phyloP scores from a whole-genome alignment of 2,329 filamentous ascomycete genomes.

The Pyrenophora teres region DNA sequence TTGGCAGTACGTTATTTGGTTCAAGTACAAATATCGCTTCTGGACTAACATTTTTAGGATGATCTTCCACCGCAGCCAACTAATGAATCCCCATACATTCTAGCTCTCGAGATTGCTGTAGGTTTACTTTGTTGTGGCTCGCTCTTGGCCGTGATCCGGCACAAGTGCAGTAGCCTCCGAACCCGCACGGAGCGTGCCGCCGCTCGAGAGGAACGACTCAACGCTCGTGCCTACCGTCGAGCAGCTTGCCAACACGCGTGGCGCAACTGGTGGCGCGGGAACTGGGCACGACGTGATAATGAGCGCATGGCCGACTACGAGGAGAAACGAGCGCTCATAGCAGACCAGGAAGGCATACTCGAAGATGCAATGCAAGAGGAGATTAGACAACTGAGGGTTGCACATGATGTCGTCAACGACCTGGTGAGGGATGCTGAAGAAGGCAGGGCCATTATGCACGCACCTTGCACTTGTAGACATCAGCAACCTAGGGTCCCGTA shows the following conservation, averaged over 20 bases:
- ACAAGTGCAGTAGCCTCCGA: slow-evolving; percentile 56
- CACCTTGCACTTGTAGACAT: slow-evolving; percentile 27
- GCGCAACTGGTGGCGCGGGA: slow-evolving; percentile 56
- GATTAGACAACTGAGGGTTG: slow-evolving; percentile 57
- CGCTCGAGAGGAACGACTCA: slow-evolving; percentile 59
- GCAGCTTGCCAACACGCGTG: slow-evolving; percentile 59
- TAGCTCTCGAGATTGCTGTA: slow-evolving; percentile 52
- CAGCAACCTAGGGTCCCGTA: slow-evolving; percentile 19
- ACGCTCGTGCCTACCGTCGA: slow-evolving; percentile 57
- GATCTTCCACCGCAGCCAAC: slow-evolving; percentile 30
- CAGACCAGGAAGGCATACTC: slow-evolving; percentile 53
- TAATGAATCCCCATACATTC: slow-evolving; percentile 40
- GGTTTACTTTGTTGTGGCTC: slow-evolving; percentile 52
- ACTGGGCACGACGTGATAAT: slow-evolving; percentile 37
- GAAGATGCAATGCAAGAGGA: slow-evolving; percentile 51
- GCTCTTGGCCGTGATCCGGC: slow-evolving; percentile 51
- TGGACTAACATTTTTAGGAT: slow-evolving; percentile 1
- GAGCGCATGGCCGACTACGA: slow-evolving; percentile 52
- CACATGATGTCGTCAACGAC: slow-evolving; percentile 58
- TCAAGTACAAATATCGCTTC: neutral
- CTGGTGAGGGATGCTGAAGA: slow-evolving; percentile 50
- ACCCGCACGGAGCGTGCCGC: slow-evolving; percentile 59
- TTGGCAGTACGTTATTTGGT: slow-evolving; percentile 12
- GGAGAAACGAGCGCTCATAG: slow-evolving; percentile 57
- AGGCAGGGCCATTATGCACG: slow-evolving; percentile 27